Evolutionary conservation across 345 rosid species (phyloP).

Genomic region (Aquilaria yunnanensis): DNA sequence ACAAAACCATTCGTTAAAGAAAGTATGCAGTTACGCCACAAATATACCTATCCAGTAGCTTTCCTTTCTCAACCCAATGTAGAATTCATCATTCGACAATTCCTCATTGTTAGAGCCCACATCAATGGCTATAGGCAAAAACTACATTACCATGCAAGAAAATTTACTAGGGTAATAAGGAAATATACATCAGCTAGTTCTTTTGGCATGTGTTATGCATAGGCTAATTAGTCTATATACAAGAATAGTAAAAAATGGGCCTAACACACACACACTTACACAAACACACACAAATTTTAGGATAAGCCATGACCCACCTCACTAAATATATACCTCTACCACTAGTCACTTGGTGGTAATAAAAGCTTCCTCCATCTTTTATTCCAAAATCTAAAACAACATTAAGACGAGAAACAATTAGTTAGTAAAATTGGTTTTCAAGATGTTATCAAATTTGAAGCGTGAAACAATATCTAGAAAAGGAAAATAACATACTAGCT

Average conservation of each 20-base stretch:
- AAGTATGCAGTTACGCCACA: neutral
- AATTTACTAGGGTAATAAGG: neutral
- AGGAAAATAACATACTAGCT: constrained; percentile 37
- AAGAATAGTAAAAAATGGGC: no score
- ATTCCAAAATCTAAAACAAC: constrained; percentile 55
- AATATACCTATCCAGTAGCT: constrained; percentile 70
- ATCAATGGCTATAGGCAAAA: constrained; percentile 74
- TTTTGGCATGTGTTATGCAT: no score
- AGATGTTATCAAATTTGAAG: no score
- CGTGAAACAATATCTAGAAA: constrained; percentile 7
- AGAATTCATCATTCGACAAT: constrained; percentile 76
- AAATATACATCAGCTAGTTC: neutral
- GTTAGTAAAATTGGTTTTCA: no score
- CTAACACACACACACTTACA: no score
- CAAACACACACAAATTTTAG: no score
- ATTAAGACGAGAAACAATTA: neutral
- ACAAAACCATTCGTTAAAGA: neutral
- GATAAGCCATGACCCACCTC: no score
- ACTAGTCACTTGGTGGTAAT: constrained; percentile 42
- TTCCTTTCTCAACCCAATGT: constrained; percentile 72
- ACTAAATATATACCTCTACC: no score
- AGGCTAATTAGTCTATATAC: no score
- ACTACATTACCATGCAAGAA: constrained; percentile 35
- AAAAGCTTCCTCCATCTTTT: constrained; percentile 64
- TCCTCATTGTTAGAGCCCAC: constrained; percentile 88